Conservation (phyloP, 305 asterid genomes). For the Solanum aculeatissimum region DNA sequence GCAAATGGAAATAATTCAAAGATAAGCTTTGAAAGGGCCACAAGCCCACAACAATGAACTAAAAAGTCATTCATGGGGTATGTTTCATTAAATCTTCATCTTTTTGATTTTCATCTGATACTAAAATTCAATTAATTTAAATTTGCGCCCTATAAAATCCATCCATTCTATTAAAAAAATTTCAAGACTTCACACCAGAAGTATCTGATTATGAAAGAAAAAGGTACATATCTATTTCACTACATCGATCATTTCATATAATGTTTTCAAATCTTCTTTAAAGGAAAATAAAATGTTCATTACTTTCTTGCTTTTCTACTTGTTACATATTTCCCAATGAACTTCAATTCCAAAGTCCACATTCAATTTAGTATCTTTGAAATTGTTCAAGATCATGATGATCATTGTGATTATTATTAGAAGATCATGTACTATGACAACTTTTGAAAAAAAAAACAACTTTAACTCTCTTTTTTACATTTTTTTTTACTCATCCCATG, state of each 20-base stretch:
- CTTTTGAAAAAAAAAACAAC: neutral
- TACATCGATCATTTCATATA: rapidly evolving
- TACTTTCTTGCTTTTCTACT: neutral
- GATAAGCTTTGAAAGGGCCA: neutral
- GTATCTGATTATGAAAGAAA: rapidly evolving
- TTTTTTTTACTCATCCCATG: neutral
- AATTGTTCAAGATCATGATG: neutral
- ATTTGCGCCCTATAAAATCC: rapidly evolving
- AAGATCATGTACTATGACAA: neutral
- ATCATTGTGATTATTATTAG: neutral
- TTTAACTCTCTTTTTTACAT: neutral
- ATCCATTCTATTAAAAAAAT: too few relatives aligned
- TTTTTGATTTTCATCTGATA: too few relatives aligned
- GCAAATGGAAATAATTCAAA: neutral
- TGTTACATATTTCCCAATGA: neutral
- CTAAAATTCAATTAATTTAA: neutral
- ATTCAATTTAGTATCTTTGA: neutral
- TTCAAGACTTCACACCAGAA: too few relatives aligned
- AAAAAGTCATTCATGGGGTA: neutral
- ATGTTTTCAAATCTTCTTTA: neutral
- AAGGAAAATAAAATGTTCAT: neutral
- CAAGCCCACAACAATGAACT: neutral
- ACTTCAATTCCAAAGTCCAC: neutral
- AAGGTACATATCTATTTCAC: neutral
- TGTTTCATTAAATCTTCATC: neutral